Evolutionary conservation across 2,329 filamentous ascomycete species (phyloP).

Genomic region (Exophiala mesophila): DNA sequence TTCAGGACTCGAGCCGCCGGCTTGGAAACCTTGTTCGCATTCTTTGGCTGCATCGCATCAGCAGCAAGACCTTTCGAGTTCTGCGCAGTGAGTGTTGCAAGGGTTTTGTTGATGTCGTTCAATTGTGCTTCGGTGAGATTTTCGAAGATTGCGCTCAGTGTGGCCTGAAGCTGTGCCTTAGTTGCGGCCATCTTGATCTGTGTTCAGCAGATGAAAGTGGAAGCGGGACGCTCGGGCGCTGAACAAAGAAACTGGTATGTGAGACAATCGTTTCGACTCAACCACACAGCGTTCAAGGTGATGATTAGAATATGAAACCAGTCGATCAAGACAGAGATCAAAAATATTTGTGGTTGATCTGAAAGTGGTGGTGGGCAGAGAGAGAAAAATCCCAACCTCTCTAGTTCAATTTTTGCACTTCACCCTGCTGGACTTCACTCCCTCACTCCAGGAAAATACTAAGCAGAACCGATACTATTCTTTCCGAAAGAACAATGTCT

Average conservation of each 20-base stretch:
- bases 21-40: not conserved
- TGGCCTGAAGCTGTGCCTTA: not conserved
- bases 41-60: not conserved
- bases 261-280: constrained; percentile 1
- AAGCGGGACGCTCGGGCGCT: constrained; percentile 4
- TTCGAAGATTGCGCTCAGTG: constrained; percentile 3
- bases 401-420: too few species aligned
- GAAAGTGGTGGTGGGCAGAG: too few species aligned
- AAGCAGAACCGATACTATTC: too few species aligned
- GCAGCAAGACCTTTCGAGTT: not conserved
- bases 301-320: not conserved
- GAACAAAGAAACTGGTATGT: constrained; percentile 12
- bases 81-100: not conserved
- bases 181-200: constrained; percentile 5
- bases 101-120: constrained; percentile 1
- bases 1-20: not conserved
- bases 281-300: too few species aligned
- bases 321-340: not conserved
- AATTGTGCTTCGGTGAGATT: constrained; percentile 9
- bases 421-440: too few species aligned
- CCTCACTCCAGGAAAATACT: too few species aligned
- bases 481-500: too few species aligned
- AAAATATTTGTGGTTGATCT: too few species aligned
- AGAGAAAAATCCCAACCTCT: too few species aligned
- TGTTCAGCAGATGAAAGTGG: not conserved